Evolutionary conservation across 2,329 filamentous ascomycete species (phyloP), one percentile per base, ranked within the genome.

Genomic region (Neofusicoccum parvum): DNA sequence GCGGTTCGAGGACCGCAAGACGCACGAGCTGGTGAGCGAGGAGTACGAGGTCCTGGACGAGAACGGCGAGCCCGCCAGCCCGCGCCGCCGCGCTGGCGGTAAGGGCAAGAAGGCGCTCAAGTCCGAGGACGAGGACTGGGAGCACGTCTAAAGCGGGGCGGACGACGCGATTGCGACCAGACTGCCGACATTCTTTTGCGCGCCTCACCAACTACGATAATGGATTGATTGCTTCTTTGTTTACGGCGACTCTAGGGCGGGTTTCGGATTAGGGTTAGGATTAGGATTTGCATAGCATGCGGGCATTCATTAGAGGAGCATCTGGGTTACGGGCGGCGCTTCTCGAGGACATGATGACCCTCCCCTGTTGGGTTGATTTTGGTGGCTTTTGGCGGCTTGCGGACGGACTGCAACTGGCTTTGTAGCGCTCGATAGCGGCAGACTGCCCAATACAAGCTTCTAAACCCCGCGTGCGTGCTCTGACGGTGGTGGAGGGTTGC

Each of bases 1-100:
- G 78, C 82, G 81, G 68, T 88, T 83, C 72, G 86, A 88, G 76
- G 84, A 82, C 67, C 83, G 83, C 70, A 83, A 86, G 76, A 88
- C 85, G 2, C 84, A 87, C 75, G 86, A 86, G 76, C 74, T 88
- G 54, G 82, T 87, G 73, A 85, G 83, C 77, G 80, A 81, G 65
- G 86, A 88, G 76, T 88, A 88, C 70, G 86, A 88, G 72, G 81
- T 80, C 70, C 83, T 79, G 69, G 81, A 81, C 62, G 69, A 72
- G 15, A 71, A 79, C 39, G 77, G 79, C 67, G 79, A 79, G 69
- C 72, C 75, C 15, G 76, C 76, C 17, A 49, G 17, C 15, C 11
- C 12, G 10, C 43, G 51, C 32, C 71, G 73, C 20, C 72, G 73
- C 20, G 79, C 76, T 69, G 74, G 71, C 68, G 69, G 69, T 64